A percentile compares a stretch with the other conserved stretches of the same genome.
phyloP scores from a whole-genome alignment of 2,329 filamentous ascomycete species.

The Cladophialophora psammophila region DNA sequence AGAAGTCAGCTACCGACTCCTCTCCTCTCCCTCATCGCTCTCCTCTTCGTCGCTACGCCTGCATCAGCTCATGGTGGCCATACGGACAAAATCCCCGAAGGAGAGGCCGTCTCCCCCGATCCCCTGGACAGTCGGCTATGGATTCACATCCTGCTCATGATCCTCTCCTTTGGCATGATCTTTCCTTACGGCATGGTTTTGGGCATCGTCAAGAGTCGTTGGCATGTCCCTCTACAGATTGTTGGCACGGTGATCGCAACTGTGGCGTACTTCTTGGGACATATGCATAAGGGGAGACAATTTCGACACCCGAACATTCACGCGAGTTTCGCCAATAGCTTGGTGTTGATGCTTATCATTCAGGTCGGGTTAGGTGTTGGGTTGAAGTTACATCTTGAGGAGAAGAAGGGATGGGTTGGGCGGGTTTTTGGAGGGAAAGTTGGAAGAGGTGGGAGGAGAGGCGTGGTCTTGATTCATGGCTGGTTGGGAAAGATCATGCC shows the following conservation, averaged over 20 bases:
- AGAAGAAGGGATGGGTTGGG: slow-evolving; percentile 72
- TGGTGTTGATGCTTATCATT: slow-evolving; percentile 79
- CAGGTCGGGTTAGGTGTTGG: slow-evolving; percentile 86
- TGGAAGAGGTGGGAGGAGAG: slow-evolving; percentile 58
- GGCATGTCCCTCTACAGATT: slow-evolving; percentile 90
- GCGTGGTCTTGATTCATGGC: slow-evolving; percentile 76
- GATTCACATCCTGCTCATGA: slow-evolving; percentile 91
- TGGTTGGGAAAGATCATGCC: slow-evolving; percentile 88
- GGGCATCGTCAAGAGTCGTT: slow-evolving; percentile 86
- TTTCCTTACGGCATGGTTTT: slow-evolving; percentile 96
- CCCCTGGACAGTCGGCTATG: slow-evolving; percentile 87
- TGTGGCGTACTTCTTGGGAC: slow-evolving; percentile 87
- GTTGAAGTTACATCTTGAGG: slow-evolving; percentile 86
- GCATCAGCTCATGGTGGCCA: slow-evolving; percentile 61
- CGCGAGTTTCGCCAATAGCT: slow-evolving; percentile 75
- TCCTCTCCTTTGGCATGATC: slow-evolving; percentile 85
- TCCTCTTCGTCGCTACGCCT: slow-evolving; percentile 44
- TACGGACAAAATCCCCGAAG: slow-evolving; percentile 69
- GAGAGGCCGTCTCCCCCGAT: slow-evolving; percentile 72
- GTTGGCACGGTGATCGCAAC: slow-evolving; percentile 77
- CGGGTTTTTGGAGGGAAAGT: slow-evolving; percentile 60
- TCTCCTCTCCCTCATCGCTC: slow-evolving; percentile 28
- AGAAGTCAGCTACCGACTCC: slow-evolving; percentile 9
- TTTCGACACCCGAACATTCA: slow-evolving; percentile 80
- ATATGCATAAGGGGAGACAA: slow-evolving; percentile 86